Evolutionary conservation across 768 basidiomycete species (phyloP), one percentile per base, ranked within the genome.

Genomic region (Exsudoporus frostii): DNA sequence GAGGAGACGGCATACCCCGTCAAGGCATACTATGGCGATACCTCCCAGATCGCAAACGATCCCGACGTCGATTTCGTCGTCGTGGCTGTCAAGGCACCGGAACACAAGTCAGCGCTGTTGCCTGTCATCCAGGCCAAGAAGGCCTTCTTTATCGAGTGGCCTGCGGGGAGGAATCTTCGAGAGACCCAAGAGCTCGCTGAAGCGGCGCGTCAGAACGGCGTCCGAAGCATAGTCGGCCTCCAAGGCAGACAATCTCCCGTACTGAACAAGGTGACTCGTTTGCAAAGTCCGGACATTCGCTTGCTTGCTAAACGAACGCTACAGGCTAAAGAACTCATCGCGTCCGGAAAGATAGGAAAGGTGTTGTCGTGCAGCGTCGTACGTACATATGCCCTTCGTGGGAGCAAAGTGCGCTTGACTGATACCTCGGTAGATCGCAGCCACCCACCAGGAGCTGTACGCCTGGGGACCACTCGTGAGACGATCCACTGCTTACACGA

Each of bases 61-160:
- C 49, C 57, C 20, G 57, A 58, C 20, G 55, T 58, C 22, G 49
- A 58, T 11, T 44, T 58, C 15, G 54, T 58, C 41, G 19, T 58
- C 45, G 56, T 58, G 29, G 40, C 50, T 3, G 57, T 51, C 46
- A 57, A 44, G 33, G 54, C 54, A 7, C 55, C 50, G 0, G 41
- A 57, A 7, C 57, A 58, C 46, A 51, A 30, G 37, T 30, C 44
- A 2, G 54, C 49, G 13, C 36, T 58, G 14, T 15, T 41, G 40
- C 40, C 40, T 24, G 22, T 41, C 42, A 57, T 58, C 8, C 55
- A 48, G 15, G 54, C 56, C 30, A 57, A 57, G 45, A 57, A 57
- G 8, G 49, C 40, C 14, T 57, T 56, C 37, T 57, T 43, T 11
- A 40, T 57, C 37, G 56, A 56, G 37, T 57, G 56, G 54, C 56